Conservation (phyloP, 2,329 filamentous ascomycete species). For the Drechslerella coelobrocha region DNA sequence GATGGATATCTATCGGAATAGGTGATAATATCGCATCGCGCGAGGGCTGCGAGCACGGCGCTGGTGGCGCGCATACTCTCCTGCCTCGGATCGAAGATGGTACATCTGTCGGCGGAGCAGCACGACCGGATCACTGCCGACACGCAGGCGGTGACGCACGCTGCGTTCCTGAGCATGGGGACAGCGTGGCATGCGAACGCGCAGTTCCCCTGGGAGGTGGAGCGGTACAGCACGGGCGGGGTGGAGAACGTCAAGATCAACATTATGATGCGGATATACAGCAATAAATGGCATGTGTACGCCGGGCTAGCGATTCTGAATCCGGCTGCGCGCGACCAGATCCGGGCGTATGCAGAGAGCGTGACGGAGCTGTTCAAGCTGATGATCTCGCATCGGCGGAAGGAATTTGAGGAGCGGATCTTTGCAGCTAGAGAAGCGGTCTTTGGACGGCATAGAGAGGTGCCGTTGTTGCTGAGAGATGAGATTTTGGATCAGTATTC, state of each 20-base stretch:
- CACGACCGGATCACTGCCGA: constrained; percentile 98
- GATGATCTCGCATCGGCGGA: constrained; percentile 84
- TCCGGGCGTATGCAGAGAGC: constrained; percentile 88
- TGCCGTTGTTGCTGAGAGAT: constrained; percentile 76
- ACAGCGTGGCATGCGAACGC: constrained; percentile 95
- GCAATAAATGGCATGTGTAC: constrained; percentile 99
- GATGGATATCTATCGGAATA: constrained; percentile 55
- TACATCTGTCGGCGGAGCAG: constrained; percentile 82
- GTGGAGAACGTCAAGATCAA: constrained; percentile 99
- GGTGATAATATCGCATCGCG: constrained; percentile 89
- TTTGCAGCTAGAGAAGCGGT: constrained; percentile 79
- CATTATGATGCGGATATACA: constrained; percentile 94
- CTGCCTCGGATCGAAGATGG: constrained; percentile 83
- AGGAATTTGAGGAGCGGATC: constrained; percentile 76
- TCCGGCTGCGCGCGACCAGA: constrained; percentile 87
- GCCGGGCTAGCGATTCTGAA: constrained; percentile 96
- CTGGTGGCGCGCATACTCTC: constrained; percentile 82
- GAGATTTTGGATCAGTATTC: constrained; percentile 88
- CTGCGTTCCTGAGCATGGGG: constrained; percentile 95
- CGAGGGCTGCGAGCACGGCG: constrained; percentile 74
- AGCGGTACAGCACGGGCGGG: constrained; percentile 85
- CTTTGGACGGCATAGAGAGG: constrained; percentile 64
- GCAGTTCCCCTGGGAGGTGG: constrained; percentile 95
- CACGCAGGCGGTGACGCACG: constrained; percentile 97
- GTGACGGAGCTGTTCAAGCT: constrained; percentile 95